A percentile compares a stretch with the other conserved stretches of the same genome.
These are phyloP conservation scores for Microdochium bolleyi DNA, from an alignment of 2,329 filamentous ascomycete genomes.

Conservation along the genomic window DNA sequence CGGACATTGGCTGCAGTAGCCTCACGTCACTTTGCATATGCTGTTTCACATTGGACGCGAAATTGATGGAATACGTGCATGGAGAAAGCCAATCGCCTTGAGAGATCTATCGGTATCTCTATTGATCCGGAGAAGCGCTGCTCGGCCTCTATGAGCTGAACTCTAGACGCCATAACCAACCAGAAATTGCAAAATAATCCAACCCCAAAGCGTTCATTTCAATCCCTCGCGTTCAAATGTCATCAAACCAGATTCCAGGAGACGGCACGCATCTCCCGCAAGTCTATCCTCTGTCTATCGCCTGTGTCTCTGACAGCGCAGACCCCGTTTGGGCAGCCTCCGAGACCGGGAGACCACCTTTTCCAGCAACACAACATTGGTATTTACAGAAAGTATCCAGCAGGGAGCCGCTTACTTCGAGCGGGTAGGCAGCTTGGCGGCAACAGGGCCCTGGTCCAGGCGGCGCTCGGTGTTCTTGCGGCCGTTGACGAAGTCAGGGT, in stretches of 20 bases:
- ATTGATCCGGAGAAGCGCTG: neutral
- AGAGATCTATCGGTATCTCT: neutral
- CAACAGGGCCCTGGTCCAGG: constrained; percentile 37
- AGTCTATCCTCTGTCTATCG: neutral
- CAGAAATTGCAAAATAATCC: neutral
- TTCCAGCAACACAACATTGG: neutral
- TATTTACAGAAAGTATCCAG: neutral
- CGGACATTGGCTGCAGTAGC: too few relatives aligned
- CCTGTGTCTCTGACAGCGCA: neutral
- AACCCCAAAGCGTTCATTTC: neutral
- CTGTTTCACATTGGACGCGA: too few relatives aligned
- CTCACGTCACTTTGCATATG: too few relatives aligned
- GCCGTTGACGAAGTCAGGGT: constrained; percentile 89
- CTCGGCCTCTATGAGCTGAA: neutral
- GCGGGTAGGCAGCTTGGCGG: constrained; percentile 28
- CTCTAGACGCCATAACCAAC: neutral
- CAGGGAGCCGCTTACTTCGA: constrained; percentile 5
- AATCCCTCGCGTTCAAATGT: neutral
- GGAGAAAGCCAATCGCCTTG: neutral
- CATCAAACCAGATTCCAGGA: neutral
- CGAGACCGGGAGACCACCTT: neutral
- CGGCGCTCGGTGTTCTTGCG: constrained; percentile 61
- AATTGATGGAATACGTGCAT: neutral
- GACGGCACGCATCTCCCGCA: neutral
- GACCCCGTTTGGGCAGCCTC: neutral